A percentile compares a stretch with the other conserved stretches of the same genome.
phyloP scores from a whole-genome alignment of 768 basidiomycete genomes.

The Lentinula sp. region DNA sequence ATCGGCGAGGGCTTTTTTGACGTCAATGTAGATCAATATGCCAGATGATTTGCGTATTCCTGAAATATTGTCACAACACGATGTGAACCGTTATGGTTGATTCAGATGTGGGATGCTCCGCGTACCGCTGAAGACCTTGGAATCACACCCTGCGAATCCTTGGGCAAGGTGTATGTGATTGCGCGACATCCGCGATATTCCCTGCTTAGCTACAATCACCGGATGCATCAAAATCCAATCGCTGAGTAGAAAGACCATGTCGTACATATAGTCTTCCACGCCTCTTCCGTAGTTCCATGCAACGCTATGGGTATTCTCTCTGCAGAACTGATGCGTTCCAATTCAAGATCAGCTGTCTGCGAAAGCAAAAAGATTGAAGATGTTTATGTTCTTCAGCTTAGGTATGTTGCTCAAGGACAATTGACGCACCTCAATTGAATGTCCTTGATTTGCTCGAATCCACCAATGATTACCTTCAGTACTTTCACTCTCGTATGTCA shows the following conservation, averaged over 20 bases:
- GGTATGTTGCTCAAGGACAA: not conserved
- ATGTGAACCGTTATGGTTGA: not conserved
- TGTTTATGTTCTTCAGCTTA: too few species aligned
- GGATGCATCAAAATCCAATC: conserved; percentile 28
- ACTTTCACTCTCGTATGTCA: conserved; percentile 33
- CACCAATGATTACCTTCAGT: conserved; percentile 36
- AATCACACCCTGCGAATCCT: conserved; percentile 37
- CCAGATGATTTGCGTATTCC: conserved; percentile 49
- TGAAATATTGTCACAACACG: not conserved
- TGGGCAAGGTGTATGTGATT: conserved; percentile 75
- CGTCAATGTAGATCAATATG: conserved; percentile 62
- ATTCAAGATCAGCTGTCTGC: conserved; percentile 20
- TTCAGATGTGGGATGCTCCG: not conserved
- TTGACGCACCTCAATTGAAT: conserved; percentile 46
- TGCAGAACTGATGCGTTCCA: conserved; percentile 37
- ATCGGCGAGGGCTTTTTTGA: conserved; percentile 42
- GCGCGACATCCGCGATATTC: conserved; percentile 59
- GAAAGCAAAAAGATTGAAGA: not conserved
- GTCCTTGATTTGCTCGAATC: conserved; percentile 70
- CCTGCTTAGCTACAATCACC: conserved; percentile 39
- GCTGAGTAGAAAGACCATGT: not conserved
- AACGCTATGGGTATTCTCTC: conserved; percentile 48
- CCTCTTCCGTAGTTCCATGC: conserved; percentile 51
- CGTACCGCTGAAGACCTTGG: conserved; percentile 41
- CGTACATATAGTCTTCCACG: conserved; percentile 55